Evolutionary conservation across 2,329 filamentous ascomycete species (phyloP), one percentile per base, ranked within the genome.

Genomic region (Ilyonectria destructans): DNA sequence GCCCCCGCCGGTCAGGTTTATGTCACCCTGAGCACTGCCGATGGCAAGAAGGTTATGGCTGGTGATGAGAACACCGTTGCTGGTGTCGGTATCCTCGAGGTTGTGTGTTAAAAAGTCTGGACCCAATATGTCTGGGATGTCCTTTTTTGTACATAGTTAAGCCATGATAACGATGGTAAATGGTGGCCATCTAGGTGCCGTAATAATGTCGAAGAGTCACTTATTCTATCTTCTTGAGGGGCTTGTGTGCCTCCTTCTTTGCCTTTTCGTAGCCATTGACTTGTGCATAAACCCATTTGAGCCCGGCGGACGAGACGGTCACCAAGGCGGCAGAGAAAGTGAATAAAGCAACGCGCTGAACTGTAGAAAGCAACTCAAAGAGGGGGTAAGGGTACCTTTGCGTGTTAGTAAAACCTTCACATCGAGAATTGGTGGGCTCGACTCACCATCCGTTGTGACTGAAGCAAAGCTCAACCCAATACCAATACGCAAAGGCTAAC

Each of bases 321-420:
- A 97, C 95, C 17, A 93, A 80, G 1, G 87, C 76, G 1, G 93
- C 94, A 48, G 93, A 92, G 19, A 88, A 82, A 1, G 85, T 85
- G 73, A 97, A 97, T 10, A 97, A 83, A 0, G 88, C 81, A 9
- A 90, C 83, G 21, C 95, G 88, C 76, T 94, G 91, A 56, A 83
- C 78, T 0, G 90, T 92, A 57, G 85, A 86, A 48, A 97, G 82
- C 51, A 93, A 78, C 9, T 85, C 90, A 71, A 98, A 96, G 29
- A 97, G 87, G 1, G 95, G 95, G 80, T 98, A 97, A 0, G 95
- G 94, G 74, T 97, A 97, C 85, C 91, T 92, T 59, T 35, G 2
- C 2, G 1, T 31, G 54, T 76, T 21, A 78, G 68, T 7, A 29
- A 19, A 2, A 37, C 40, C 21, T 12, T 17, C 2, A n/a, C 12